Conservation (phyloP, 371 early-diverging fungal genomes). For the Mortierella sp. region DNA sequence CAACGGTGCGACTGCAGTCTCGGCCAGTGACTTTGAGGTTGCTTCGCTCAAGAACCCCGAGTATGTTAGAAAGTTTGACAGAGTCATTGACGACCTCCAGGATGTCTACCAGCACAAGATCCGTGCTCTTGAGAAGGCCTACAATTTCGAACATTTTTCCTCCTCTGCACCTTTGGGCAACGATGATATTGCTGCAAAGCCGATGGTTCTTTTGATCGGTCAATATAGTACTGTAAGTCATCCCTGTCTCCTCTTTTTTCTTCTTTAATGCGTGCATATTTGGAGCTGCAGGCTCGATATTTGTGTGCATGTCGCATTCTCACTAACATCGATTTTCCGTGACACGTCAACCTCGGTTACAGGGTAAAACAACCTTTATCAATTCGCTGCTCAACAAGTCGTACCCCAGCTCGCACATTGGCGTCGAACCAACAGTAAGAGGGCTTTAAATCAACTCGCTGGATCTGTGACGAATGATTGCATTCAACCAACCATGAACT, state of each 20-base stretch:
- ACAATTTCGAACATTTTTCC: conserved; percentile 80
- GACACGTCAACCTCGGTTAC: conserved; percentile 46
- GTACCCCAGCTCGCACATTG: conserved; percentile 88
- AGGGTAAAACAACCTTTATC: conserved; percentile 88
- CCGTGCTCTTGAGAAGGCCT: conserved; percentile 76
- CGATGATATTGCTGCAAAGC: conserved; percentile 85
- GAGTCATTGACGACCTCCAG: conserved; percentile 74
- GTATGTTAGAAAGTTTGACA: conserved; percentile 60
- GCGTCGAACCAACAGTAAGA: conserved; percentile 82
- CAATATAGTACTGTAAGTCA: conserved; percentile 69
- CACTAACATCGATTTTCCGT: not conserved
- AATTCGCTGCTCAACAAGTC: conserved; percentile 81
- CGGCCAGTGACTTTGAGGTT: conserved; percentile 38
- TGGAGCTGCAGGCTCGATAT: no score
- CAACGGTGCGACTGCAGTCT: no score
- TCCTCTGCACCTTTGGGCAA: conserved; percentile 82
- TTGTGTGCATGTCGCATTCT: no score
- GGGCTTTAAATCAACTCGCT: not conserved
- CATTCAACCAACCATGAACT: not conserved
- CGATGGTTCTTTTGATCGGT: conserved; percentile 85
- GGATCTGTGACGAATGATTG: not conserved
- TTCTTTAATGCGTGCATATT: not conserved
- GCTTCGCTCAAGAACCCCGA: conserved; percentile 51
- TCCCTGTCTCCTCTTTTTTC: not conserved
- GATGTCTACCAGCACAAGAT: conserved; percentile 79